These are phyloP conservation scores for Alternaria burnsii DNA, from an alignment of 2,329 filamentous ascomycete species.

Conservation along the genomic window DNA sequence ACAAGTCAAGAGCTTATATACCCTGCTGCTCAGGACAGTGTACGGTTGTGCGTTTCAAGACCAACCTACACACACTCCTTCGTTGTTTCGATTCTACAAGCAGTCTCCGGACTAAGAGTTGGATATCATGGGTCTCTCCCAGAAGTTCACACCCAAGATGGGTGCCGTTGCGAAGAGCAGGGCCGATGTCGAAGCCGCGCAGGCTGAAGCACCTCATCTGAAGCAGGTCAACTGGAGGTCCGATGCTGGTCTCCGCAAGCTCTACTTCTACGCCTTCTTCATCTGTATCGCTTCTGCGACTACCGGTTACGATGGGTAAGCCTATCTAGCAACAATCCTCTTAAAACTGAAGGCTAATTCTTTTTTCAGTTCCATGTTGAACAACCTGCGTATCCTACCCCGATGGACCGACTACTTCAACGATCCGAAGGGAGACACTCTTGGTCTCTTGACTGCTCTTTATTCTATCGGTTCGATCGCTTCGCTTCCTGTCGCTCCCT, in stretches of 20 bases:
- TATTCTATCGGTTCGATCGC: conserved; percentile 55
- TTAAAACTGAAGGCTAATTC: conserved; percentile 6
- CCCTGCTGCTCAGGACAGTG: conserved; percentile 20
- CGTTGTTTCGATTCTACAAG: conserved; percentile 13
- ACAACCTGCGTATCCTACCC: conserved; percentile 55
- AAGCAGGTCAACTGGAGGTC: conserved; percentile 62
- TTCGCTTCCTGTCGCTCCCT: conserved; percentile 49
- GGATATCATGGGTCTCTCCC: conserved; percentile 30
- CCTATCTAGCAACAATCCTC: not conserved
- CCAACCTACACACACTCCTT: conserved; percentile 15
- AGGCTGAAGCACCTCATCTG: conserved; percentile 61
- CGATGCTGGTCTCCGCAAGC: conserved; percentile 64
- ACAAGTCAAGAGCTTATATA: conserved; percentile 30
- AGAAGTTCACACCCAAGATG: conserved; percentile 32
- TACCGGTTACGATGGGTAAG: conserved; percentile 65
- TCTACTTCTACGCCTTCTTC: conserved; percentile 63
- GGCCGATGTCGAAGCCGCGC: conserved; percentile 46
- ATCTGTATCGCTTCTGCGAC: conserved; percentile 65
- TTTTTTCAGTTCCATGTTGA: conserved; percentile 52
- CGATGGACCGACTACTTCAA: conserved; percentile 52
- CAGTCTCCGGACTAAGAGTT: conserved; percentile 15
- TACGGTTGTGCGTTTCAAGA: conserved; percentile 24
- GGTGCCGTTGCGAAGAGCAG: conserved; percentile 30
- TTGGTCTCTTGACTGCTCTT: conserved; percentile 57
- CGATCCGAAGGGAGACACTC: conserved; percentile 49